These are phyloP conservation scores for Mycena epipterygia DNA, from an alignment of 768 basidiomycete genomes.

Conservation along the genomic window DNA sequence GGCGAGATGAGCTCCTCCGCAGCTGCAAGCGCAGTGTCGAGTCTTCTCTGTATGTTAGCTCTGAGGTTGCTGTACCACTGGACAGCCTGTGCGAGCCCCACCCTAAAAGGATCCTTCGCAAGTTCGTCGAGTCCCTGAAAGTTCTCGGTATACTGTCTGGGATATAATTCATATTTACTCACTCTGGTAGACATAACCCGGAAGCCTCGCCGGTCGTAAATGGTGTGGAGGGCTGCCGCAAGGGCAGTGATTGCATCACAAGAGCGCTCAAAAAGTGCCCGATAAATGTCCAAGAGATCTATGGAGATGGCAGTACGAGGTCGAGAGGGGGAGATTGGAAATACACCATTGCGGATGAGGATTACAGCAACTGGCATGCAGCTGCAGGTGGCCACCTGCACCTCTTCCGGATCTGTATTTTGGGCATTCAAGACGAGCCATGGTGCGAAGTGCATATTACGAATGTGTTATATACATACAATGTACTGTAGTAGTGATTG, in stretches of 20 bases:
- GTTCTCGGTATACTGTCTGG: background rate
- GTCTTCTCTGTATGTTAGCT: constrained; percentile 28
- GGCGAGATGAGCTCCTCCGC: background rate
- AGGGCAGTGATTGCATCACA: constrained; percentile 38
- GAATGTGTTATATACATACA: background rate
- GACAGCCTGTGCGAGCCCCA: constrained; percentile 39
- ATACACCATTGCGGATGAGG: constrained; percentile 32
- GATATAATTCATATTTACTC: background rate
- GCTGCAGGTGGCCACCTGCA: constrained; percentile 19
- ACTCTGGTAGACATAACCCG: background rate
- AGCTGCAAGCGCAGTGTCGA: constrained; percentile 21
- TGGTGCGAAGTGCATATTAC: background rate
- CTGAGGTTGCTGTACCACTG: constrained; percentile 46
- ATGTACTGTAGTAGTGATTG: background rate
- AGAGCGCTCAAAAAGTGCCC: constrained; percentile 40
- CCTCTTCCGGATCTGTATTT: constrained; percentile 13
- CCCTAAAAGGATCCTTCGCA: constrained; percentile 48
- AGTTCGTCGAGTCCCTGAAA: background rate
- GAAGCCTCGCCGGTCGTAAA: constrained; percentile 32
- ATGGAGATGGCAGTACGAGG: constrained; percentile 35
- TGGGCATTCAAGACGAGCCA: background rate
- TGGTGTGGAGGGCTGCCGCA: constrained; percentile 25
- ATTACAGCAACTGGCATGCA: constrained; percentile 18
- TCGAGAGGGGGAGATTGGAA: constrained; percentile 32
- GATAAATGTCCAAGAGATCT: constrained; percentile 33